phyloP scores from a whole-genome alignment of 208 protist species.

The Acanthamoeba sp. region DNA sequence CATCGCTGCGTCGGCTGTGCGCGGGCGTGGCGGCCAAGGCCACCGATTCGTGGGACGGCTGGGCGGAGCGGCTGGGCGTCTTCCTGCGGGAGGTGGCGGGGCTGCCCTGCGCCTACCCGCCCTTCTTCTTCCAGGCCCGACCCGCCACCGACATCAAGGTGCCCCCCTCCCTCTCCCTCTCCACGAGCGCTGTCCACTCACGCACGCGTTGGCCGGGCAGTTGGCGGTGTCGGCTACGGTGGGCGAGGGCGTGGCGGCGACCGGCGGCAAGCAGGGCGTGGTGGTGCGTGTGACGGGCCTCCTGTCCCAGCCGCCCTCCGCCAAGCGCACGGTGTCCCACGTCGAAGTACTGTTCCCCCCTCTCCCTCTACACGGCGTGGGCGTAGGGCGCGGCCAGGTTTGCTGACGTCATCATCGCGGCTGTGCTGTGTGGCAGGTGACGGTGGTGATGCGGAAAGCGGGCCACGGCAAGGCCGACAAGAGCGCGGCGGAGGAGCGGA shows the following conservation, averaged over 20 bases:
- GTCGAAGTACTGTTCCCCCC: too few species aligned
- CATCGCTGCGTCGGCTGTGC: neutral
- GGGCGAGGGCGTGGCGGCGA: slow-evolving; percentile 1
- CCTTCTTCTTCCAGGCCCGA: slow-evolving; percentile 29
- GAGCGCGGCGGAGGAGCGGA: neutral
- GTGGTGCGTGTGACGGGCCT: slow-evolving; percentile 1
- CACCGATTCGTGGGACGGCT: neutral
- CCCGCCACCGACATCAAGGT: slow-evolving; percentile 37
- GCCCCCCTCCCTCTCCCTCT: neutral
- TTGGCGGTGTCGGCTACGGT: slow-evolving; percentile 22
- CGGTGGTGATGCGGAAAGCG: neutral
- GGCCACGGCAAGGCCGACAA: neutral
- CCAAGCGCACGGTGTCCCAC: slow-evolving; percentile 9
- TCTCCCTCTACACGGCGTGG: too few species aligned
- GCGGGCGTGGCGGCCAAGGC: neutral
- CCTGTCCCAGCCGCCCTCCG: neutral
- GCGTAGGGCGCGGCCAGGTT: too few species aligned
- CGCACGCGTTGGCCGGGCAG: neutral
- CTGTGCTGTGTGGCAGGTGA: neutral
- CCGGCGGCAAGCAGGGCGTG: slow-evolving; percentile 12
- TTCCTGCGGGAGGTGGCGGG: neutral
- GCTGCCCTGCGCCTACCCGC: slow-evolving; percentile 20
- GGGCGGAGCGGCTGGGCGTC: neutral
- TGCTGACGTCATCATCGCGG: neutral
- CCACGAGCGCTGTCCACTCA: neutral